Evolutionary conservation across 2,329 filamentous ascomycete species (phyloP).

Genomic region (Beauveria sp.): DNA sequence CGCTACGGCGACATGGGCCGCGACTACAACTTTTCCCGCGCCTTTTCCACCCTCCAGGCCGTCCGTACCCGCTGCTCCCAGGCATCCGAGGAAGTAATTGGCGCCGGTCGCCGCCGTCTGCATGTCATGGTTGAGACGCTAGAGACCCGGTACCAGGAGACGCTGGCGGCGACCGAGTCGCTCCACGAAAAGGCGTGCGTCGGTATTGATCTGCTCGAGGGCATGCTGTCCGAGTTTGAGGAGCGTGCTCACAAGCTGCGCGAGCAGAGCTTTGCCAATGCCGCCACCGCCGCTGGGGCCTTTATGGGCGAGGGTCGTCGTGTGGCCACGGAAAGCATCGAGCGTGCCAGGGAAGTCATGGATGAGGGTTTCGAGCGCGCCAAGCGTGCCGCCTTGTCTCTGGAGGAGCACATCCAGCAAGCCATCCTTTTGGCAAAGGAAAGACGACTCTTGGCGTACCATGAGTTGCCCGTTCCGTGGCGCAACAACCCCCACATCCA

Average conservation of each 20-base stretch:
- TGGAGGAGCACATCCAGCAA: slow-evolving; percentile 77
- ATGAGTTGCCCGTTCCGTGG: slow-evolving; percentile 88
- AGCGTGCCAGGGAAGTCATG: slow-evolving; percentile 65
- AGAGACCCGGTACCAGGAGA: slow-evolving; percentile 80
- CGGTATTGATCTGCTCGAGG: slow-evolving; percentile 78
- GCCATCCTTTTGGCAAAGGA: slow-evolving; percentile 70
- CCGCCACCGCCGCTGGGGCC: slow-evolving; percentile 58
- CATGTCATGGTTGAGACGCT: slow-evolving; percentile 89
- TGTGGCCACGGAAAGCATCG: slow-evolving; percentile 72
- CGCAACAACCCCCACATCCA: slow-evolving; percentile 89
- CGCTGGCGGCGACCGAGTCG: slow-evolving; percentile 73
- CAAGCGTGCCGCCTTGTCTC: slow-evolving; percentile 68
- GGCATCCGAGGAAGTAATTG: slow-evolving; percentile 83
- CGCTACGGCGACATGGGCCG: slow-evolving; percentile 76
- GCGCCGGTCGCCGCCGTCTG: slow-evolving; percentile 73
- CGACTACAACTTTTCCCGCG: slow-evolving; percentile 75
- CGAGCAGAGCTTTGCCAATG: slow-evolving; percentile 63
- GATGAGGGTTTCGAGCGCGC: slow-evolving; percentile 77
- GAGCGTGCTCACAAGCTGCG: slow-evolving; percentile 69
- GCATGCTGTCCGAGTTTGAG: slow-evolving; percentile 80
- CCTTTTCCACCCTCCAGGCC: slow-evolving; percentile 77
- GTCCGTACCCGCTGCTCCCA: slow-evolving; percentile 84
- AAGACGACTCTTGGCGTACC: slow-evolving; percentile 76
- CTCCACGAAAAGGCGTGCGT: slow-evolving; percentile 87
- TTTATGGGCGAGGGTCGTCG: slow-evolving; percentile 72